phyloP scores from a whole-genome alignment of 169 alveolate species.

The Cryptosporidium parvum region DNA sequence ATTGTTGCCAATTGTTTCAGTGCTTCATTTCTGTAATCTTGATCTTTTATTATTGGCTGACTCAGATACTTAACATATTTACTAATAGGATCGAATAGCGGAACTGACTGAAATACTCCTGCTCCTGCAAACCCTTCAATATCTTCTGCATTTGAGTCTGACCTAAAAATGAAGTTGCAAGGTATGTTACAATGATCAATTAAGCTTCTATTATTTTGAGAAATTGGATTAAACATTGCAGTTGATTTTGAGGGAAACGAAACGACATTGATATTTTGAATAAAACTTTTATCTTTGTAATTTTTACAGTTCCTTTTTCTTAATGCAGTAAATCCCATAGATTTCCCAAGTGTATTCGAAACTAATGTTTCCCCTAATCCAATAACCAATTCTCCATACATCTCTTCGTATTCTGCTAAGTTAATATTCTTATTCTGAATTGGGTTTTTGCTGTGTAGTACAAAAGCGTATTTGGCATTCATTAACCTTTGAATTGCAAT shows the following conservation, averaged over 20 bases:
- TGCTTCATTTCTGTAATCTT: background rate
- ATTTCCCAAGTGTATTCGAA: conserved; percentile 88
- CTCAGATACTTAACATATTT: conserved; percentile 31
- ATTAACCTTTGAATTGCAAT: conserved; percentile 87
- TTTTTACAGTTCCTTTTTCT: conserved; percentile 75
- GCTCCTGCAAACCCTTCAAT: conserved; percentile 95
- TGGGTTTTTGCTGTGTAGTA: conserved; percentile 92
- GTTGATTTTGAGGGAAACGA: conserved; percentile 83
- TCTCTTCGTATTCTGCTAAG: conserved; percentile 83
- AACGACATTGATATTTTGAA: conserved; percentile 73
- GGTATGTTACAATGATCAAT: background rate
- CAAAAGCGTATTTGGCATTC: conserved; percentile 92
- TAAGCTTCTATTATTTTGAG: background rate
- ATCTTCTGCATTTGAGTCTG: conserved; percentile 93
- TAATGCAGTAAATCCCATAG: conserved; percentile 85
- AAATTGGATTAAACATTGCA: conserved; percentile 50
- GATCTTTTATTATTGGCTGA: conserved; percentile 25
- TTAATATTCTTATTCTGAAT: background rate
- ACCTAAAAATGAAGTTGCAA: conserved; percentile 82
- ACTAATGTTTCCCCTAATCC: conserved; percentile 86
- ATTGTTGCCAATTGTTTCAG: conserved; percentile 21
- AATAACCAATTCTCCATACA: conserved; percentile 89
- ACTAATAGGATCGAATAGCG: conserved; percentile 63
- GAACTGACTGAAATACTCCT: conserved; percentile 91
- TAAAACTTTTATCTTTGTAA: conserved; percentile 2